Conservation (phyloP, 176 grass and related monocot species). For the Poa pratensis region DNA sequence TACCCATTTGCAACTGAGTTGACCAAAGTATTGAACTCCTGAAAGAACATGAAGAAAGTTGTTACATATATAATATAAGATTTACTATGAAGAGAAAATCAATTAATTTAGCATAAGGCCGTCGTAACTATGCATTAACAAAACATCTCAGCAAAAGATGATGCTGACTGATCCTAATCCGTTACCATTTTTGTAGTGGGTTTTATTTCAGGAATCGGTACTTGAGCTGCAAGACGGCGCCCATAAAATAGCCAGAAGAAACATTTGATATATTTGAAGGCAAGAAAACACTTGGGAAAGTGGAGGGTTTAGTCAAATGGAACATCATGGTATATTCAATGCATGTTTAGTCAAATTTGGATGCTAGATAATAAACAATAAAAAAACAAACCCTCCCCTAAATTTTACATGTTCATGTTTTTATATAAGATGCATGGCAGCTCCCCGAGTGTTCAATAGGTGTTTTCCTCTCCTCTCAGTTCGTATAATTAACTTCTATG, state of each 20-base stretch:
- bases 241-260: no score
- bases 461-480: no score
- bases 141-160: not conserved
- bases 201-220: not conserved
- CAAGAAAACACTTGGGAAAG: not conserved
- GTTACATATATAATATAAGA: not conserved
- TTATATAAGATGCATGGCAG: no score
- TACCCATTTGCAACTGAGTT: constrained; percentile 40
- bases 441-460: no score
- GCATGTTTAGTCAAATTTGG: no score
- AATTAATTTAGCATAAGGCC: not conserved
- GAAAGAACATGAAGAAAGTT: constrained; percentile 33
- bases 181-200: not conserved
- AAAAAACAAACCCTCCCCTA: no score
- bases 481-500: not conserved
- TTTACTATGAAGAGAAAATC: not conserved
- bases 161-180: not conserved
- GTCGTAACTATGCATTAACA: not conserved
- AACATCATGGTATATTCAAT: not conserved
- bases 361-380: no score
- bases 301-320: not conserved
- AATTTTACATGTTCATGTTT: no score
- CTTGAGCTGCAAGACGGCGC: not conserved
- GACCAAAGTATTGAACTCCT: constrained; percentile 35
- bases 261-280: not conserved